phyloP scores from a whole-genome alignment of 805 yeast species.

The Peterozyma xylosa region DNA sequence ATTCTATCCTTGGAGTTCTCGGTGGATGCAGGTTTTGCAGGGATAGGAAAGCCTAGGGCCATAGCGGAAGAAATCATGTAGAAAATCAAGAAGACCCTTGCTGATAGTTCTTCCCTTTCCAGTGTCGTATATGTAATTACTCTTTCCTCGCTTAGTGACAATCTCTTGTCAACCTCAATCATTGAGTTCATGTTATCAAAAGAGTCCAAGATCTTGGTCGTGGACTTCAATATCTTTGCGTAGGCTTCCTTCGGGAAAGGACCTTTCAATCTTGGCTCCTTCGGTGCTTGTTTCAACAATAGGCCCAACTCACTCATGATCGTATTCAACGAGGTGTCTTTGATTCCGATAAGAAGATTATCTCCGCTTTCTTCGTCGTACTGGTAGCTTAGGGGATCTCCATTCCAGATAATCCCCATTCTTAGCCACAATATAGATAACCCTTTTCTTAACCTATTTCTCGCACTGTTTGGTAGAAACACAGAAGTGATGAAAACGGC shows the following conservation, averaged over 20 bases:
- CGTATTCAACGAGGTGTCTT: slow-evolving; percentile 34
- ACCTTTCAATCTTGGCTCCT: slow-evolving; percentile 71
- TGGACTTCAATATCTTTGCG: slow-evolving; percentile 39
- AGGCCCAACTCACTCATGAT: slow-evolving; percentile 54
- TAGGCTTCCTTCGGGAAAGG: slow-evolving; percentile 52
- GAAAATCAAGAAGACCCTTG: slow-evolving; percentile 65
- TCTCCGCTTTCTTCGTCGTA: slow-evolving; percentile 19
- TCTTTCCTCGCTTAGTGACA: slow-evolving; percentile 44
- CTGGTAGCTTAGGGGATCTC: slow-evolving; percentile 56
- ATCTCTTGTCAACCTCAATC: slow-evolving; percentile 51
- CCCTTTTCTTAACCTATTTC: slow-evolving; percentile 58
- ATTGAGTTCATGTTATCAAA: slow-evolving; percentile 67
- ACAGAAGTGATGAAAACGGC: slow-evolving; percentile 62
- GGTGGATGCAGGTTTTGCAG: slow-evolving; percentile 70
- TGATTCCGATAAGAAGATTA: slow-evolving; percentile 30
- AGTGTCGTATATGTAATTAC: slow-evolving; percentile 46
- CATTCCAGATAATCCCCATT: slow-evolving; percentile 75
- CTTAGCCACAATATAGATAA: slow-evolving; percentile 68
- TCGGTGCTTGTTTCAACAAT: slow-evolving; percentile 62
- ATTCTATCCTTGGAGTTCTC: slow-evolving; percentile 67
- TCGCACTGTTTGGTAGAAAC: slow-evolving; percentile 70
- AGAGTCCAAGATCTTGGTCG: slow-evolving; percentile 64
- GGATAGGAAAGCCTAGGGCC: slow-evolving; percentile 69
- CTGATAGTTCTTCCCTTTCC: slow-evolving; percentile 65
- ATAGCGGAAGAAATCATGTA: slow-evolving; percentile 75